These are phyloP conservation scores for Bipolaris cookei DNA, from an alignment of 2,329 filamentous ascomycete genomes.

Conservation along the genomic window DNA sequence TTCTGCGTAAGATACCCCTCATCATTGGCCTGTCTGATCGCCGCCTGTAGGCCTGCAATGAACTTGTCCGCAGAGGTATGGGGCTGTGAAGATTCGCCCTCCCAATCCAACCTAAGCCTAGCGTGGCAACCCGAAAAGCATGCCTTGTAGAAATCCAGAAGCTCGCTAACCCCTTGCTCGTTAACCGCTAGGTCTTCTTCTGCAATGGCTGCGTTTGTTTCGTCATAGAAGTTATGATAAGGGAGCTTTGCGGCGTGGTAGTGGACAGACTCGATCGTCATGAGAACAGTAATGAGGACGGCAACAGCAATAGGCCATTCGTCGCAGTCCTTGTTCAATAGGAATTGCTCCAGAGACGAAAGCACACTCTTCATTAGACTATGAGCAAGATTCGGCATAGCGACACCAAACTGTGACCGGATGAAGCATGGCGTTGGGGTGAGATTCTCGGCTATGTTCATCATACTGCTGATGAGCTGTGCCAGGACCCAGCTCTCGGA, in stretches of 20 bases:
- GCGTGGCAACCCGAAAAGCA: constrained; percentile 47
- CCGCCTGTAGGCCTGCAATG: constrained; percentile 38
- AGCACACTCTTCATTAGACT: constrained; percentile 45
- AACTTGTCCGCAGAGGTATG: constrained; percentile 34
- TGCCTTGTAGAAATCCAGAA: constrained; percentile 43
- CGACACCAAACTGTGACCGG: constrained; percentile 46
- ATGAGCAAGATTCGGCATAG: constrained; percentile 44
- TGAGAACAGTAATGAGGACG: constrained; percentile 42
- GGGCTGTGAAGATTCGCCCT: constrained; percentile 28
- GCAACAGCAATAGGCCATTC: constrained; percentile 46
- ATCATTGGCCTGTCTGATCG: constrained; percentile 23
- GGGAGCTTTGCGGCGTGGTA: constrained; percentile 48
- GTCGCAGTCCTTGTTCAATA: constrained; percentile 36
- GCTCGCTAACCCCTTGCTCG: constrained; percentile 35
- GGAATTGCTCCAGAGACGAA: constrained; percentile 37
- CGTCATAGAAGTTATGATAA: constrained; percentile 37
- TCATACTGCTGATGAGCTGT: constrained; percentile 30
- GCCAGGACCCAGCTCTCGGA: constrained; percentile 21
- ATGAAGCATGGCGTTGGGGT: constrained; percentile 49
- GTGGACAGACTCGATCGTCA: constrained; percentile 49
- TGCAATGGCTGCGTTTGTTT: neutral
- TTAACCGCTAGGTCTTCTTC: constrained; percentile 24
- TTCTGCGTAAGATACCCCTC: constrained; percentile 34
- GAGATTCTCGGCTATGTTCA: constrained; percentile 18
- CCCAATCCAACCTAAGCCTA: constrained; percentile 36